Conservation (phyloP, 495 filamentous ascomycete species). For the Cryomyces minteri region DNA sequence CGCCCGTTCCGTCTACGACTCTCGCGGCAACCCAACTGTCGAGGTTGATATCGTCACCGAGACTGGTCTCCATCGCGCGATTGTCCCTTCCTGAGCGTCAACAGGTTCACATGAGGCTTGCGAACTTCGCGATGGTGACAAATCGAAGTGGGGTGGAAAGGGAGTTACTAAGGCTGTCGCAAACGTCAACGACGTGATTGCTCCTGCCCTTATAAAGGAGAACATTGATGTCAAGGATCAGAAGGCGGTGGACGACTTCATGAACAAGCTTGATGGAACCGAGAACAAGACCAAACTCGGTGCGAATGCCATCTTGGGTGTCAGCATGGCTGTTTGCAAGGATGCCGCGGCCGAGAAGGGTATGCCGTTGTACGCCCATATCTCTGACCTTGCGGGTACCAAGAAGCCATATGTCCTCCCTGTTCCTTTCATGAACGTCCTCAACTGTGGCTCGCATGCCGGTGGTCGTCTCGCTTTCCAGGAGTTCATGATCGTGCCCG, state of each 20-base stretch:
- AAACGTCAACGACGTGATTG: constrained; percentile 92
- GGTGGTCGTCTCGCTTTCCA: constrained; percentile 98
- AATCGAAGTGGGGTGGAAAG: constrained; percentile 91
- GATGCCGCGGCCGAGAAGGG: constrained; percentile 96
- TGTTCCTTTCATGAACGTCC: constrained; percentile 98
- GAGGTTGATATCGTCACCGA: constrained; percentile 94
- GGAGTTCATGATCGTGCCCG: constrained; percentile 99
- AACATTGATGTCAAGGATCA: constrained; percentile 96
- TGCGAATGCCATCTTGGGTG: constrained; percentile 97
- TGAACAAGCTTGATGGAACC: constrained; percentile 91
- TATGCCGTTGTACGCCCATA: constrained; percentile 91
- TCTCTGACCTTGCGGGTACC: constrained; percentile 95
- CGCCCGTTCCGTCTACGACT: constrained; percentile 98
- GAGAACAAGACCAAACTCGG: constrained; percentile 95
- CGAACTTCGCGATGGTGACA: constrained; percentile 98
- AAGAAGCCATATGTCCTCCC: constrained; percentile 99
- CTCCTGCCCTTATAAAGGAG: constrained; percentile 79
- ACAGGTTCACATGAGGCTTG: constrained; percentile 88
- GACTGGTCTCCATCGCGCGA: constrained; percentile 93
- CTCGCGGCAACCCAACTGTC: constrained; percentile 92
- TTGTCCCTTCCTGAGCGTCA: constrained; percentile 95
- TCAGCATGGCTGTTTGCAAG: constrained; percentile 91
- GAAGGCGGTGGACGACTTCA: constrained; percentile 76
- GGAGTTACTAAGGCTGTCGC: constrained; percentile 75
- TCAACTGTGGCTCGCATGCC: constrained; percentile 98